These are phyloP conservation scores for Amanita fuliginea DNA, from an alignment of 768 basidiomycete species.

Conservation along the genomic window DNA sequence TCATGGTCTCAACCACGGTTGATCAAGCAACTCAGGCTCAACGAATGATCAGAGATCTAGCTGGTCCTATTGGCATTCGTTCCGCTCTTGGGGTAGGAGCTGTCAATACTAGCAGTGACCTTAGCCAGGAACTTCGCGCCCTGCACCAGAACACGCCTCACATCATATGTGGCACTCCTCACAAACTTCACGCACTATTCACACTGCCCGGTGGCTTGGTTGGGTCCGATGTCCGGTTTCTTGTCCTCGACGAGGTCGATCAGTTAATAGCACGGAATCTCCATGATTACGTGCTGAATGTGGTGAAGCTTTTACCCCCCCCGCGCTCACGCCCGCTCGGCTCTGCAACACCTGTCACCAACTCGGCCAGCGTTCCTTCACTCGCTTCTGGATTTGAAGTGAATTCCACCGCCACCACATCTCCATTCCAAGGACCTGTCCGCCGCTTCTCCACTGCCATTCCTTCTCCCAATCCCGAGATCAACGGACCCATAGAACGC, in stretches of 20 bases:
- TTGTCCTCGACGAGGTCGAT: slow-evolving; percentile 96
- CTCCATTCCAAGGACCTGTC: slow-evolving; percentile 24
- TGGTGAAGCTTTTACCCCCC: slow-evolving; percentile 87
- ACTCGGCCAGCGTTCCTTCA: slow-evolving; percentile 24
- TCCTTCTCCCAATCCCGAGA: slow-evolving; percentile 33
- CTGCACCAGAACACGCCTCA: slow-evolving; percentile 91
- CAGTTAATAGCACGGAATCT: slow-evolving; percentile 95
- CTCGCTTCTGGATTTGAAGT: slow-evolving; percentile 39
- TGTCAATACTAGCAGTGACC: slow-evolving; percentile 49
- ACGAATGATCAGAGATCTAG: slow-evolving; percentile 89
- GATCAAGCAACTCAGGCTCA: slow-evolving; percentile 98
- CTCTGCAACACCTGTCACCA: slow-evolving; percentile 27
- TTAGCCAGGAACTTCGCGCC: slow-evolving; percentile 67
- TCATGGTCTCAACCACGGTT: slow-evolving; percentile 96
- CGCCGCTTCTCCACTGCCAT: slow-evolving; percentile 53
- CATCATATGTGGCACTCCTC: slow-evolving; percentile 94
- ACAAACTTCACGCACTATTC: slow-evolving; percentile 89
- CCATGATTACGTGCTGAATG: slow-evolving; percentile 89
- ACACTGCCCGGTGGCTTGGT: slow-evolving; percentile 64
- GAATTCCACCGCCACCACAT: slow-evolving; percentile 21
- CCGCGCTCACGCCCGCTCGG: slow-evolving; percentile 63
- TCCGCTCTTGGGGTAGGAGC: slow-evolving; percentile 83
- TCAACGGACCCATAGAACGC: slow-evolving; percentile 36
- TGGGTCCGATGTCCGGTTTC: slow-evolving; percentile 82
- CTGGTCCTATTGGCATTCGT: slow-evolving; percentile 85